Evolutionary conservation across 306 rosid genomes (phyloP), one percentile per base, ranked within the genome.

Genomic region (Myrica gale): DNA sequence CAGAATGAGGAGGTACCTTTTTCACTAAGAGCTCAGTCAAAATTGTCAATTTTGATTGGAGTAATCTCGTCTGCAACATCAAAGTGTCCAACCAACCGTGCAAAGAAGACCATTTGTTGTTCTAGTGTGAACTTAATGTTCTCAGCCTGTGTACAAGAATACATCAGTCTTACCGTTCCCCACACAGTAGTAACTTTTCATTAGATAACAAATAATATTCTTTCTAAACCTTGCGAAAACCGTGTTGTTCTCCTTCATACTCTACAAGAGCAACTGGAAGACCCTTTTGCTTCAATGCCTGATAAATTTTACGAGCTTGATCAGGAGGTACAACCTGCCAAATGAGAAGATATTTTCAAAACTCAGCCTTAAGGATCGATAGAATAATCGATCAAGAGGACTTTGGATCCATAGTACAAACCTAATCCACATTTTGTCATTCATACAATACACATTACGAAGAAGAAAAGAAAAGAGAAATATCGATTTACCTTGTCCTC

Each of bases 21-120:
- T 8, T 21, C 4, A 17, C 6, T 2, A 74, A 48, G 47, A 66
- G 74, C 80, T 81, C 21, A 68, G 52, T 90, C 91, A 2, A 89
- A 87, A 85, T 92, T 95, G 57, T 92, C 93, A 26, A 95, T 85
- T 88, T 86, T 88, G 86, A 95, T 82, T 7, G 99, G 97, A 54
- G 80, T 85, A 56, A 95, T 92, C 15, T 88, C 84, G 44, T 90
- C 99, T 4, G 96, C 99, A 74, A 95, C 97, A 60, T 84, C 42
- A 74, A 95, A 95, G 81, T 56, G 76, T 54, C 99, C 99, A 67
- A 95, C 89, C 72, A 88, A 55, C 46, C 97, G 86, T 26, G 97
- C 99, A 62, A 92, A 95, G 96, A 95, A 95, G 69, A 95, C 93
- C 99, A 95, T 95, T 95, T 89, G 91, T 71, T 92, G 99, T 83